Evolutionary conservation across 1,284 basidiomycete genomes (phyloP), one percentile per base, ranked within the genome.

Genomic region (Erythrobasidium hasegawianum): DNA sequence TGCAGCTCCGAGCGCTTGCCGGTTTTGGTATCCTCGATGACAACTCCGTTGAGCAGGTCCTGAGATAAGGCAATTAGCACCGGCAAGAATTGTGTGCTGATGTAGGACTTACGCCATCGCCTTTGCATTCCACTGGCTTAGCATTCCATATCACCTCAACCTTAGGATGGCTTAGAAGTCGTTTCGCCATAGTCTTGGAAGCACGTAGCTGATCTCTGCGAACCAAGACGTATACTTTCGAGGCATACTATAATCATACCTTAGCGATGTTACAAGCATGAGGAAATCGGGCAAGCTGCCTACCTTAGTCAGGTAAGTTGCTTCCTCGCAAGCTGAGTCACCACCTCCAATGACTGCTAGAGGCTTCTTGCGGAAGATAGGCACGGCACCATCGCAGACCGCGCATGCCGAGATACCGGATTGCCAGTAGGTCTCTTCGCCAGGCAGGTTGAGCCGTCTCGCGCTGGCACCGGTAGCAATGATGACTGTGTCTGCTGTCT

Each of bases 261-360:
- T n/a, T n/a, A n/a, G n/a, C n/a, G n/a, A n/a, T n/a, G n/a, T n/a
- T n/a, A n/a, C n/a, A n/a, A n/a, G n/a, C n/a, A n/a, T n/a, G n/a
- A n/a, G n/a, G n/a, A n/a, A n/a, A n/a, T n/a, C n/a, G n/a, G n/a
- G n/a, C n/a, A n/a, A 16, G 55, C 71, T 50, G 57, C n/a, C n/a
- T n/a, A 72, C 73, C 68, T 74, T 74, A 54, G 79, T 79, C 38
- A 80, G 71, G 73, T 80, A 80, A 24, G 90, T 97, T 22, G 95
- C 94, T 80, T 98, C 95, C 79, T 98, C 95, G n/a, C 93, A 95
- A 39, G 96, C 95, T 64, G 90, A 93, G 79, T 99, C 96, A 74
- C 95, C 95, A 70, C 95, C 95, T 66, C 95, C 96, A 71, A 99
- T 92, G 45, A 99, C 95, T 27, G 92, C 95, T 45, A 99, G 82